phyloP scores from a whole-genome alignment of 306 rosid genomes.

The Acacia confusa region DNA sequence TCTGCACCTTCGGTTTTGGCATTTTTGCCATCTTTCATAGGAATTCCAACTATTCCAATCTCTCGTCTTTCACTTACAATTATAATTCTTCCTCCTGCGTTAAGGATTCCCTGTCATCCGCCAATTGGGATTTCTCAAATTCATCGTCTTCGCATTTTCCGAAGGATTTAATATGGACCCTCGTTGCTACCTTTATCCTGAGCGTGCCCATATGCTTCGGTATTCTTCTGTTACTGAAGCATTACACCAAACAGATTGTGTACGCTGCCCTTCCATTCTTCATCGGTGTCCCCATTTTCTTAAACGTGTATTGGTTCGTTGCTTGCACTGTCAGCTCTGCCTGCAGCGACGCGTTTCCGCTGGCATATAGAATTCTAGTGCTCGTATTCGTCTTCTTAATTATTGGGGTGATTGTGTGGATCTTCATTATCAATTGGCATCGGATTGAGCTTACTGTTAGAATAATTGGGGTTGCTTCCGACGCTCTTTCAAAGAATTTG shows the following conservation, averaged over 20 bases:
- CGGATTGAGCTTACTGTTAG: conserved; percentile 78
- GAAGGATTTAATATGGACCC: conserved; percentile 66
- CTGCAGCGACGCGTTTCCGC: conserved; percentile 65
- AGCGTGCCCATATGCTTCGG: conserved; percentile 66
- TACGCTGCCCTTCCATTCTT: conserved; percentile 73
- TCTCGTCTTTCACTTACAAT: conserved; percentile 63
- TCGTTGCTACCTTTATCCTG: conserved; percentile 60
- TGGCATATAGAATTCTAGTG: conserved; percentile 62
- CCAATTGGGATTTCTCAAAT: conserved; percentile 23
- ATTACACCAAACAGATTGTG: conserved; percentile 78
- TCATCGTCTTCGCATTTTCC: conserved; percentile 36
- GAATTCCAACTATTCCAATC: conserved; percentile 44
- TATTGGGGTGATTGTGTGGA: conserved; percentile 75
- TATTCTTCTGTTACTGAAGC: conserved; percentile 67
- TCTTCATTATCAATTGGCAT: conserved; percentile 75
- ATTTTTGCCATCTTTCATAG: conserved; percentile 67
- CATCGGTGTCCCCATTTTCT: conserved; percentile 62
- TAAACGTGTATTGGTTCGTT: conserved; percentile 88
- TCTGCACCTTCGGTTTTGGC: conserved; percentile 72
- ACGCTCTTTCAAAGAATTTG: conserved; percentile 68
- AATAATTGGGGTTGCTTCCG: conserved; percentile 76
- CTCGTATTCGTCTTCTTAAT: conserved; percentile 59
- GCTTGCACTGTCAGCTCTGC: conserved; percentile 66
- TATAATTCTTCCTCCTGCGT: conserved; percentile 57
- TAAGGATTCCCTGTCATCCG: not conserved